Conservation (phyloP, 2,329 filamentous ascomycete genomes). For the Ophiostoma pallidulum region DNA sequence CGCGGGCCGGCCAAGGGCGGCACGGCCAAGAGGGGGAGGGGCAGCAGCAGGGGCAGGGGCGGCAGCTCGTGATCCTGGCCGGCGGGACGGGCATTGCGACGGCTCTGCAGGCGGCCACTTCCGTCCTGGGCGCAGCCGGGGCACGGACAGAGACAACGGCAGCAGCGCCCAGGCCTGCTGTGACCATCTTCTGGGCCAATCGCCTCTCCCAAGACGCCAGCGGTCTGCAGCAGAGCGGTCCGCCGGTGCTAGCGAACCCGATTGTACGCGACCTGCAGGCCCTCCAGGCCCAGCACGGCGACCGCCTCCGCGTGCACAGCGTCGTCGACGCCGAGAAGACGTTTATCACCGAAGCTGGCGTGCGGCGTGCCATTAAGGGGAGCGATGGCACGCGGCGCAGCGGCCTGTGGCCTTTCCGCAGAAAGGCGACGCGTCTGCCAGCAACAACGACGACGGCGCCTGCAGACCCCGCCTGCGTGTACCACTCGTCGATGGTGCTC, state of each 20-base stretch:
- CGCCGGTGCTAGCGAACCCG: constrained; percentile 22
- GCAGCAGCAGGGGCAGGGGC: no score
- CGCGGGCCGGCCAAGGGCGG: constrained; percentile 22
- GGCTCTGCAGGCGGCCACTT: constrained; percentile 68
- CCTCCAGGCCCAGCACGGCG: constrained; percentile 51
- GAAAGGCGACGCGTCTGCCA: not conserved
- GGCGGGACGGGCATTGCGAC: constrained; percentile 90
- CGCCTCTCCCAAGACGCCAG: constrained; percentile 55
- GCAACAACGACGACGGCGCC: not conserved
- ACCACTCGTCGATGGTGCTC: constrained; percentile 3
- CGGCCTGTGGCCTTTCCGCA: no score
- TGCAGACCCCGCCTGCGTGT: constrained; percentile 6
- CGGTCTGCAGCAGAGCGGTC: constrained; percentile 34
- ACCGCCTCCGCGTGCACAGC: constrained; percentile 57
- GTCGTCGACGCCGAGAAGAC: constrained; percentile 73
- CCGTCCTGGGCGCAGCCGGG: constrained; percentile 36
- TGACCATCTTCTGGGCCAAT: constrained; percentile 79
- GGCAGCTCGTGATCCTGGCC: constrained; percentile 68
- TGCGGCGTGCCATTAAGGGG: constrained; percentile 24
- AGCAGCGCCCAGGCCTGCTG: no score
- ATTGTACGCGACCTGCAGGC: constrained; percentile 55
- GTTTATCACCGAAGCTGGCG: constrained; percentile 47
- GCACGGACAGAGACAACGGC: constrained; percentile 19
- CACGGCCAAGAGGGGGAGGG: constrained; percentile 1
- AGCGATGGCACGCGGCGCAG: no score